Conservation (phyloP, 2,329 filamentous ascomycete species). For the Leptographium flavum region DNA sequence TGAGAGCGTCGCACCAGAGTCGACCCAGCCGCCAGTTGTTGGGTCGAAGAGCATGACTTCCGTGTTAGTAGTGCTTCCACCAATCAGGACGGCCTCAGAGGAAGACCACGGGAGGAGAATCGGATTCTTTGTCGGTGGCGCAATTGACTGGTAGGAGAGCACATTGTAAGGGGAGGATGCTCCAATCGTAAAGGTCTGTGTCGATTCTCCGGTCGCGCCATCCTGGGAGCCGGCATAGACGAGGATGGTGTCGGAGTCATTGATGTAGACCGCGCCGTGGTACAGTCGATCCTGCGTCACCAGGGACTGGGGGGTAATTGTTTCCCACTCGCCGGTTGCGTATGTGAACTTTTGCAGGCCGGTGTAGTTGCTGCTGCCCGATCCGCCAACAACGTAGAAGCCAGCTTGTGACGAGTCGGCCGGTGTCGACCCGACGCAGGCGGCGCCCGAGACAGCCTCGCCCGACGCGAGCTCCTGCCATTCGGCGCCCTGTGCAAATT, state of each 20-base stretch:
- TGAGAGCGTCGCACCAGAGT: slow-evolving; percentile 50
- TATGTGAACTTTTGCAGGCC: slow-evolving; percentile 60
- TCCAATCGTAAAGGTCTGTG: slow-evolving; percentile 61
- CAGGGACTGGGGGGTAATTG: slow-evolving; percentile 25
- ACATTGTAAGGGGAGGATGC: slow-evolving; percentile 52
- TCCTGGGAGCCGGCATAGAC: slow-evolving; percentile 67
- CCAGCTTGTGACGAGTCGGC: slow-evolving; percentile 43
- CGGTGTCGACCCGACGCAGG: slow-evolving; percentile 59
- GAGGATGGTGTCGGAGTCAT: slow-evolving; percentile 55
- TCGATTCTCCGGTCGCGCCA: slow-evolving; percentile 41
- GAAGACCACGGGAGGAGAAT: slow-evolving; percentile 63
- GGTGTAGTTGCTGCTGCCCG: slow-evolving; percentile 41
- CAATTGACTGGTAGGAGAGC: slow-evolving; percentile 37
- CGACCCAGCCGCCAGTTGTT: slow-evolving; percentile 46
- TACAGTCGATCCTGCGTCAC: slow-evolving; percentile 55
- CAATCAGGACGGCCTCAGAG: slow-evolving; percentile 57
- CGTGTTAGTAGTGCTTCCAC: slow-evolving; percentile 52
- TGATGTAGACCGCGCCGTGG: slow-evolving; percentile 65
- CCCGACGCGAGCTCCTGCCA: slow-evolving; percentile 58
- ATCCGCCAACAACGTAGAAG: slow-evolving; percentile 73
- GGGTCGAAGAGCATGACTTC: slow-evolving; percentile 60
- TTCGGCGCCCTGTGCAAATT: slow-evolving; percentile 50
- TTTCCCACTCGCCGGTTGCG: slow-evolving; percentile 37
- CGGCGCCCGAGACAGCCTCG: slow-evolving; percentile 56
- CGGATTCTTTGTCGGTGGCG: slow-evolving; percentile 51